A percentile compares a stretch with the other conserved stretches of the same genome.
phyloP scores from a whole-genome alignment of 352 stramenopile genomes.

The Pythium apleroticum region DNA sequence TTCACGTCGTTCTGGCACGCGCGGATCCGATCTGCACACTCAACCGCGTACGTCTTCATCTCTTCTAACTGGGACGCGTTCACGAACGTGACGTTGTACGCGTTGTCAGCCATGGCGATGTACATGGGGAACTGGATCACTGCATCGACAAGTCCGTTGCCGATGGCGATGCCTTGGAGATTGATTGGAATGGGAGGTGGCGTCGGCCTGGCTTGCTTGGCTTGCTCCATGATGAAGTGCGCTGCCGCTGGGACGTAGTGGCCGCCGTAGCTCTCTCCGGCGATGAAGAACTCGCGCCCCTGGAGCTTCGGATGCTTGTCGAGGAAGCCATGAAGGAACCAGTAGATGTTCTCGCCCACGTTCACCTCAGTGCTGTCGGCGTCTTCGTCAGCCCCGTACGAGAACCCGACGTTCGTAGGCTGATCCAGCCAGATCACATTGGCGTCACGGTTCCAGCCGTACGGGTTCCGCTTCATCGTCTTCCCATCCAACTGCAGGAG shows the following conservation, averaged over 20 bases:
- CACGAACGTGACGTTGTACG: neutral
- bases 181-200: constrained; percentile 31
- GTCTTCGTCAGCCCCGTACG: constrained; percentile 34
- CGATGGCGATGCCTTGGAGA: constrained; percentile 66
- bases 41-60: neutral
- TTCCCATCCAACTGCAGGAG: constrained; percentile 33
- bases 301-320: constrained; percentile 41
- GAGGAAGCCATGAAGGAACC: constrained; percentile 58
- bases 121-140: constrained; percentile 17
- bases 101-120: neutral
- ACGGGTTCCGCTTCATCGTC: constrained; percentile 37
- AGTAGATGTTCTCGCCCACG: constrained; percentile 52
- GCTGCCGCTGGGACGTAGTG: constrained; percentile 51
- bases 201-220: constrained; percentile 28
- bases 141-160: constrained; percentile 72
- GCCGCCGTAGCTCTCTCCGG: constrained; percentile 57
- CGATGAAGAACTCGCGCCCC: constrained; percentile 46
- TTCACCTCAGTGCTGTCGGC: constrained; percentile 34
- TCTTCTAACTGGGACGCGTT: constrained; percentile 23
- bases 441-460: constrained; percentile 46
- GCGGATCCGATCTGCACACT: neutral
- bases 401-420: constrained; percentile 44
- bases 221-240: constrained; percentile 39
- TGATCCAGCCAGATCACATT: constrained; percentile 58
- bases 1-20: neutral